Evolutionary conservation across 2,329 filamentous ascomycete species (phyloP).

Genomic region (Raffaelea deltoideospora): DNA sequence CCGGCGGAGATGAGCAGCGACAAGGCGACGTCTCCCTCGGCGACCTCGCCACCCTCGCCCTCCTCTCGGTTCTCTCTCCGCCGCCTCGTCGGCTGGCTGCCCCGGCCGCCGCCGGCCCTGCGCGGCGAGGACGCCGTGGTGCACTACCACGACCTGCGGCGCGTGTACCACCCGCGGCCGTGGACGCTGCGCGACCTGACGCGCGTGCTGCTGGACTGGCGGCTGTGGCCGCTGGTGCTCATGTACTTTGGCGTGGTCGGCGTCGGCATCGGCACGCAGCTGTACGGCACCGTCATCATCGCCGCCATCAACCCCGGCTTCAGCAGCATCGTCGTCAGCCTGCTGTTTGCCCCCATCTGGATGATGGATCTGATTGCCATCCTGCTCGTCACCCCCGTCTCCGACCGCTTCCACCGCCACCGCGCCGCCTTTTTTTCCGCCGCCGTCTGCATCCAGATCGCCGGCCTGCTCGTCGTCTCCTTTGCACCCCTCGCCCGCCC

Average conservation of each 20-base stretch:
- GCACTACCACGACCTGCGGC: slow-evolving; percentile 68
- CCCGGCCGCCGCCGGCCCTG: slow-evolving; percentile 53
- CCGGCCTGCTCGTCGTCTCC: slow-evolving; percentile 64
- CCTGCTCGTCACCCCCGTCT: slow-evolving; percentile 68
- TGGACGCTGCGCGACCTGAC: slow-evolving; percentile 62
- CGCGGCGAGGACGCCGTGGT: slow-evolving; percentile 62
- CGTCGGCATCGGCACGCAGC: slow-evolving; percentile 78
- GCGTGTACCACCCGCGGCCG: slow-evolving; percentile 60
- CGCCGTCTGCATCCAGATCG: slow-evolving; percentile 64
- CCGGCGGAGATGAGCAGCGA: too few species aligned
- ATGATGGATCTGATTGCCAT: slow-evolving; percentile 88
- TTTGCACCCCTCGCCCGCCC: slow-evolving; percentile 49
- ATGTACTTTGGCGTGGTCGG: slow-evolving; percentile 96
- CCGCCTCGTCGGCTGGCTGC: slow-evolving; percentile 49
- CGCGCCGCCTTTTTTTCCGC: slow-evolving; percentile 70
- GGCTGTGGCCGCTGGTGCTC: slow-evolving; percentile 68
- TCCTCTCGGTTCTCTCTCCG: too few species aligned
- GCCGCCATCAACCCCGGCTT: slow-evolving; percentile 59
- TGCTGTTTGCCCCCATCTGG: slow-evolving; percentile 86
- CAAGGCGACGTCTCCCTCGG: too few species aligned
- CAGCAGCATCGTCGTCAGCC: slow-evolving; percentile 58
- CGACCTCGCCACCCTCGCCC: slow-evolving; percentile 26
- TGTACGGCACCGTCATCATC: slow-evolving; percentile 80
- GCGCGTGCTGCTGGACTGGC: slow-evolving; percentile 66
- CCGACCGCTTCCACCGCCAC: slow-evolving; percentile 70